phyloP scores from a whole-genome alignment of 2,329 filamentous ascomycete genomes.

The Diaporthe vexans region DNA sequence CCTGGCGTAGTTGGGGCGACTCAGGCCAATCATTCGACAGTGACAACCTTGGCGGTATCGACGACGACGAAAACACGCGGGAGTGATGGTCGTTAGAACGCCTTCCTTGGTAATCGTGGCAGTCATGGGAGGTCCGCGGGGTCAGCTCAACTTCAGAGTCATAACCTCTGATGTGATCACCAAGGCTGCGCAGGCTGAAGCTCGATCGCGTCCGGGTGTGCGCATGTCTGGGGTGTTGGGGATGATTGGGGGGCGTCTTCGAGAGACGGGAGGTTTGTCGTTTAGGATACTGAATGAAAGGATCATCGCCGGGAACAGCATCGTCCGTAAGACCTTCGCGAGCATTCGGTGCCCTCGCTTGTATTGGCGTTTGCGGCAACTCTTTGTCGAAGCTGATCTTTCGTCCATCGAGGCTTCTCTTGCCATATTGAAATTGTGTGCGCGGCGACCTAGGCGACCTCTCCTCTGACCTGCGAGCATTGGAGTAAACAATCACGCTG shows the following conservation, averaged over 20 bases:
- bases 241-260: conserved; percentile 59
- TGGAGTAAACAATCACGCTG: conserved; percentile 68
- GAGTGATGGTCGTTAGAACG: conserved; percentile 47
- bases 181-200: conserved; percentile 57
- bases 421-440: conserved; percentile 43
- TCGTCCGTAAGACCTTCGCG: conserved; percentile 74
- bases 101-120: conserved; percentile 47
- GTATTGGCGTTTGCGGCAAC: conserved; percentile 63
- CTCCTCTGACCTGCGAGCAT: conserved; percentile 50
- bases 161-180: conserved; percentile 48
- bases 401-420: conserved; percentile 51
- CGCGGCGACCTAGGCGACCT: conserved; percentile 47
- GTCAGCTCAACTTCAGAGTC: conserved; percentile 53
- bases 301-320: conserved; percentile 70
- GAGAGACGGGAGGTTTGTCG: conserved; percentile 67
- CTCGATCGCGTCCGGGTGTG: conserved; percentile 63
- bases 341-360: conserved; percentile 74
- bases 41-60: conserved; percentile 59
- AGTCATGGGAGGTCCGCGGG: conserved; percentile 54
- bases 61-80: conserved; percentile 60
- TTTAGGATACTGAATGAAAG: conserved; percentile 68
- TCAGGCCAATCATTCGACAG: conserved; percentile 62
- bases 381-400: conserved; percentile 60
- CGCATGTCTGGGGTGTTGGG: conserved; percentile 51
- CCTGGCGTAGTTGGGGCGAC: conserved; percentile 53